phyloP scores from a whole-genome alignment of 2,329 filamentous ascomycete species.

The Colletotrichum liriopes region DNA sequence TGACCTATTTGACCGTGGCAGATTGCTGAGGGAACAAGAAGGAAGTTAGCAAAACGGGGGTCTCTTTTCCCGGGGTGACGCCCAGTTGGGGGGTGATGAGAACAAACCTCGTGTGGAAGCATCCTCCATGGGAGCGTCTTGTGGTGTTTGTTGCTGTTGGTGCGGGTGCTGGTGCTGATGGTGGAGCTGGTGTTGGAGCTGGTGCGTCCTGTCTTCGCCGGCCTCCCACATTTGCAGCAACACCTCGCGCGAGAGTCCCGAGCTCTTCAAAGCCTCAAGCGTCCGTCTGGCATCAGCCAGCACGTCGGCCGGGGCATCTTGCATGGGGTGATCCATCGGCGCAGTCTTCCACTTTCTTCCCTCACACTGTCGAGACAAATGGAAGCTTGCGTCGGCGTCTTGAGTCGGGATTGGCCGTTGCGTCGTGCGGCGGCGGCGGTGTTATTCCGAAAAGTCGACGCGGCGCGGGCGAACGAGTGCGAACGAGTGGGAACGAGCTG shows the following conservation, averaged over 20 bases:
- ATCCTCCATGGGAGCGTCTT: constrained; percentile 42
- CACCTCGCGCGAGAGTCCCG: constrained; percentile 61
- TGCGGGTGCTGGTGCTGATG: background rate
- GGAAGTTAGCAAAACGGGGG: constrained; percentile 32
- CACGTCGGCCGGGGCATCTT: constrained; percentile 59
- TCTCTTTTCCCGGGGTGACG: background rate
- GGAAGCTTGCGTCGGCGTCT: constrained; percentile 1
- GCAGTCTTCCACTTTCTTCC: constrained; percentile 22
- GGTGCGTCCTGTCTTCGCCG: constrained; percentile 39
- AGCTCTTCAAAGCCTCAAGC: constrained; percentile 62
- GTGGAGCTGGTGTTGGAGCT: constrained; percentile 14
- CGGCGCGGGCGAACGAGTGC: constrained; percentile 4
- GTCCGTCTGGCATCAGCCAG: constrained; percentile 63
- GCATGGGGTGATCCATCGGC: constrained; percentile 44
- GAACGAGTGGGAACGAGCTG: too few species aligned
- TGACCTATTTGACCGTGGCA: constrained; percentile 54
- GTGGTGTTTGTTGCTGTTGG: constrained; percentile 16
- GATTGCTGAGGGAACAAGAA: constrained; percentile 53
- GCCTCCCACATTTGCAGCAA: constrained; percentile 47
- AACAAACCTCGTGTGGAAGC: constrained; percentile 41
- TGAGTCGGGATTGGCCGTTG: background rate
- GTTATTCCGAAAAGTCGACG: background rate
- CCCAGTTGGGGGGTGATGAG: background rate
- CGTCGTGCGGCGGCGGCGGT: background rate
- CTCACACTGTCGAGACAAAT: constrained; percentile 3